Evolutionary conservation across 441 rosid species (phyloP), one percentile per base, ranked within the genome.

Genomic region (Populus hybrid): DNA sequence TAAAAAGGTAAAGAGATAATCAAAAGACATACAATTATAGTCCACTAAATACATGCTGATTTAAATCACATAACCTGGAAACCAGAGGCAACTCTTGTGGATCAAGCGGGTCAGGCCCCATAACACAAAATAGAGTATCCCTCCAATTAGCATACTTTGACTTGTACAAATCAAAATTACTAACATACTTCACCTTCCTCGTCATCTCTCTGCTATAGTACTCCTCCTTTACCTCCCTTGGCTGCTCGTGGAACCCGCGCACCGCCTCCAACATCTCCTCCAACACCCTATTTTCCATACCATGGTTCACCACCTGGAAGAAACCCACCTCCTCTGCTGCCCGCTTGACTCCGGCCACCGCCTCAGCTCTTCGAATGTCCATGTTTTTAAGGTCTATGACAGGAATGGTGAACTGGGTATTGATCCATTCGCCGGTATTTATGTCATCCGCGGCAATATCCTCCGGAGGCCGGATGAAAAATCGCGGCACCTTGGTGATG

Each of bases 231-330:
- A 72, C 73, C n/a, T 77, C 84, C 26, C 26, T n/a, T n/a, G 76
- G 69, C 7, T 73, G 76, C 81, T 84, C 84, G 75, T 82, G 81
- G 69, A 86, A 86, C 46, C 79, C 71, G 66, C 80, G 85, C 18
- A 38, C 71, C 59, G 78, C 85, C 6, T 69, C 77, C 34, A 84
- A 23, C 85, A 83, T 81, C 69, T 70, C 79, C 46, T 81, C 78
- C 34, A 81, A 12, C 36, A 81, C 73, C 23, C 64, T 57, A 12
- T 12, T 36, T 6, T 54, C 79, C 10, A 82, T 67, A 3, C 85
- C 88, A 64, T 88, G 91, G 57, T 82, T 86, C 57, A 86, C 84
- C 64, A 88, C 75, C 82, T 86, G 91, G 71, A 88, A 88, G 84
- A 88, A 86, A 2, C 88, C 89, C 80, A 79, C 75, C 68, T 71